Base-by-base conservation (phyloP, 2,329 filamentous ascomycete species). In the Colletotrichum australisinense region DNA sequence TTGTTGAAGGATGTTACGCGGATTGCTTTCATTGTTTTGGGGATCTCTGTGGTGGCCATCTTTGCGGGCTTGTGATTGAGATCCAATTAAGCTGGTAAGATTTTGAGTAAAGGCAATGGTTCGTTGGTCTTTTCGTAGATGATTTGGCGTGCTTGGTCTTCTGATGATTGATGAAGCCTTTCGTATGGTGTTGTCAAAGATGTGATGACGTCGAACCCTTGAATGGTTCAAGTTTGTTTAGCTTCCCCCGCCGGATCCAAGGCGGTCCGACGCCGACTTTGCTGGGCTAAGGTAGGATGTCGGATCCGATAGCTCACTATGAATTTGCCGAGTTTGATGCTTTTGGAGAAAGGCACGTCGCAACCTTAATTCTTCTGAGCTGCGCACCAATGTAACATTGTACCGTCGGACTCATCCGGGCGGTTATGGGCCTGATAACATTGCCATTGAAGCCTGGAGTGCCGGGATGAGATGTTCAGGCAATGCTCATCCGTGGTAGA, bases 371-470 rank as follows among this genome's bases (percentile, higher is more conserved):
- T 49, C 19, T 49, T n/a, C 42, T n/a, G 0, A 19, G 19, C 19
- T 9, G 16, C 16, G 42, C 42, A 49, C 6, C 42, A 0, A 49
- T n/a, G 42, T n/a, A 49, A 49, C 42, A 49, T 2, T 8, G 7
- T 0, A 7, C 19, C 4, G 16, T n/a, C 7, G 19, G 19, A 2
- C 42, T 49, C 42, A 19, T 49, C 1, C 38, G 12, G 0, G 6
- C 7, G 16, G 16, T 49, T 2, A 0, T 11, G 1, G 19, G 3
- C 1, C 8, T n/a, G 19, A n/a, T 49, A n/a, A 49, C 1, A n/a
- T 49, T n/a, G 42, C 19, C 38, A 14, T 49, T 49, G 42, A 1
- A 46, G 9, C 3, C 3, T 11, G 3, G 6, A 9, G 42, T n/a
- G 42, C 7, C 19, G 42, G 1, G 42, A 49, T 9, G 42, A 49